A percentile compares a stretch with the other conserved stretches of the same genome.
These are phyloP conservation scores for Beauveria bassiana DNA, from an alignment of 2,329 filamentous ascomycete species.

Conservation along the genomic window DNA sequence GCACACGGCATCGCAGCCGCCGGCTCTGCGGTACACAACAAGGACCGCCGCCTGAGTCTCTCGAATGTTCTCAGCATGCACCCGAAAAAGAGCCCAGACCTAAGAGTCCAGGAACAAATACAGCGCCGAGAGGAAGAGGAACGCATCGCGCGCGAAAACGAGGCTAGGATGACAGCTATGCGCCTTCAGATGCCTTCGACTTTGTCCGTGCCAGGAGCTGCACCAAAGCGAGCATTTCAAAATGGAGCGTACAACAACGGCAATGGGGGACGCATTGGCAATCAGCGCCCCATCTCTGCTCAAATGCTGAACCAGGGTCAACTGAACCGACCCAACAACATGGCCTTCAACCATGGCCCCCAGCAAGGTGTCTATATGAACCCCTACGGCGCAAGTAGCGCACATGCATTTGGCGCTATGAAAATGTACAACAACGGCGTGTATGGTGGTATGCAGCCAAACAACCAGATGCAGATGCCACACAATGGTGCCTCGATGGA, in stretches of 20 bases:
- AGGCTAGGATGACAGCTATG: constrained; percentile 41
- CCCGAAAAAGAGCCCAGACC: constrained; percentile 32
- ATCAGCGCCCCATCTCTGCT: constrained; percentile 17
- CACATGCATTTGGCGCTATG: neutral
- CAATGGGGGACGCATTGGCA: constrained; percentile 29
- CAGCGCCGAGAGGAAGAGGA: constrained; percentile 33
- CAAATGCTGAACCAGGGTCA: constrained; percentile 19
- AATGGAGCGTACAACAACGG: constrained; percentile 50
- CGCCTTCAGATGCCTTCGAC: constrained; percentile 41
- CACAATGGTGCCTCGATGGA: constrained; percentile 22
- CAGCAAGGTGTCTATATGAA: constrained; percentile 6
- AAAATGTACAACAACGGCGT: constrained; percentile 13
- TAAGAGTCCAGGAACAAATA: constrained; percentile 34
- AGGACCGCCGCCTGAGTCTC: constrained; percentile 40
- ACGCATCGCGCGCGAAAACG: constrained; percentile 33
- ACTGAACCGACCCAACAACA: constrained; percentile 18
- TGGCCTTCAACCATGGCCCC: neutral
- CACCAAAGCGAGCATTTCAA: constrained; percentile 38
- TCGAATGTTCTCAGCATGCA: constrained; percentile 49
- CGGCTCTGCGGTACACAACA: constrained; percentile 13
- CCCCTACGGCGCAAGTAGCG: constrained; percentile 7
- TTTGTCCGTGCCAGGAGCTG: constrained; percentile 24
- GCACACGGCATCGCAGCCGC: constrained; percentile 24
- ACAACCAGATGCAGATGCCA: constrained; percentile 18
- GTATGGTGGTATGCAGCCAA: constrained; percentile 16